These are phyloP conservation scores for Aspergillus tanneri DNA, from an alignment of 2,329 filamentous ascomycete genomes.

Conservation along the genomic window DNA sequence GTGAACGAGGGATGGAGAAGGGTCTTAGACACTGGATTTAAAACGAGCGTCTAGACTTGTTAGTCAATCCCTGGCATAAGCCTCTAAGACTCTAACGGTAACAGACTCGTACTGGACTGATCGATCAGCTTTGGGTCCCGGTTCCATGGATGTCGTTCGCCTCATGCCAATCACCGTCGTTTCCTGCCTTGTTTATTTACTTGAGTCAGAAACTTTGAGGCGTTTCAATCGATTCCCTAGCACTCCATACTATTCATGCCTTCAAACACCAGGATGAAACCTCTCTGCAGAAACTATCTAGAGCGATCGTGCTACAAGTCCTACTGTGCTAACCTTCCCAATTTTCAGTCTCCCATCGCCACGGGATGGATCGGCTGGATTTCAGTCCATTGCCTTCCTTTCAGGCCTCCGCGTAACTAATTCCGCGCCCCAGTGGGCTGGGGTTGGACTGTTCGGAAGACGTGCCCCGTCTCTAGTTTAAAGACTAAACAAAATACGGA, in stretches of 20 bases:
- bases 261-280: too few species aligned
- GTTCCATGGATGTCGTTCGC: conserved; percentile 4
- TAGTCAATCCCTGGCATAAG: background rate
- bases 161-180: background rate
- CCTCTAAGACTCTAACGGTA: too few species aligned
- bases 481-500: background rate
- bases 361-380: background rate
- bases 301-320: background rate
- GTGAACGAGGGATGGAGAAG: background rate
- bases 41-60: background rate
- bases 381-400: background rate
- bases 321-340: too few species aligned
- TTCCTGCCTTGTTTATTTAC: background rate
- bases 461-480: background rate
- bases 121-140: background rate
- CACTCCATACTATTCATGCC: too few species aligned
- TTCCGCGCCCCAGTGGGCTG: background rate
- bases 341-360: too few species aligned
- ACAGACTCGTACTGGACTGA: too few species aligned
- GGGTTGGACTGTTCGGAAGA: background rate
- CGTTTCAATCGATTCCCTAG: too few species aligned
- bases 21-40: conserved; percentile 4
- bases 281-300: background rate
- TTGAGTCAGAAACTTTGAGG: too few species aligned
- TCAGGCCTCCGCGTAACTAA: background rate